Evolutionary conservation across 768 basidiomycete species (phyloP).

Genomic region (Mycena sanguinolenta): DNA sequence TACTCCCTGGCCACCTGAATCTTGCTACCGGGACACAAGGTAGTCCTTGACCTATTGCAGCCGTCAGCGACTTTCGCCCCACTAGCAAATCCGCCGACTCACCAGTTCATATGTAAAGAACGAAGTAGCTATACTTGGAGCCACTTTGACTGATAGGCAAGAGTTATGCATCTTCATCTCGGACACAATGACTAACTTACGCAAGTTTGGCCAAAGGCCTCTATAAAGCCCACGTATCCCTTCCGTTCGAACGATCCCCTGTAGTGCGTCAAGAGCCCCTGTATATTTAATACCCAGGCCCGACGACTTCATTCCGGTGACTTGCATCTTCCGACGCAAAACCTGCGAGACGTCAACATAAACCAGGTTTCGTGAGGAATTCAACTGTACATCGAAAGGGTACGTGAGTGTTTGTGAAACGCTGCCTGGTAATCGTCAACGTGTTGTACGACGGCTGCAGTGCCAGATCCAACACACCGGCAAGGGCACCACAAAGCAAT

Average conservation of each 20-base stretch:
- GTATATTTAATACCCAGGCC: slow-evolving; percentile 76
- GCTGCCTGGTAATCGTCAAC: slow-evolving; percentile 63
- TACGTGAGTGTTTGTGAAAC: slow-evolving; percentile 96
- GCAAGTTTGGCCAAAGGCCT: slow-evolving; percentile 90
- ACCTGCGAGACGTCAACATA: slow-evolving; percentile 44
- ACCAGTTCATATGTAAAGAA: slow-evolving; percentile 87
- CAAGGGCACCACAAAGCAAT: slow-evolving; percentile 87
- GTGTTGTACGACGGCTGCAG: slow-evolving; percentile 8
- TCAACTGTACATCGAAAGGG: slow-evolving; percentile 80
- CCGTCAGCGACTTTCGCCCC: neutral
- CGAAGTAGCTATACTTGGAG: slow-evolving; percentile 89
- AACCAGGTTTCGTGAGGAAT: too few relatives aligned
- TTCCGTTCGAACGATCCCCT: slow-evolving; percentile 76
- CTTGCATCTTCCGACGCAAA: slow-evolving; percentile 95
- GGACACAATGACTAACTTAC: slow-evolving; percentile 53
- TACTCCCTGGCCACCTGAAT: too few relatives aligned
- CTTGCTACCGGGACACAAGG: slow-evolving; percentile 50
- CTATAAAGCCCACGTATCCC: slow-evolving; percentile 85
- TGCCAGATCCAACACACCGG: slow-evolving; percentile 65
- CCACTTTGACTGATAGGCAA: slow-evolving; percentile 80
- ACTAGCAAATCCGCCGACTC: slow-evolving; percentile 24
- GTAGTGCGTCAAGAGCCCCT: slow-evolving; percentile 85
- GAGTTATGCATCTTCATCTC: slow-evolving; percentile 21
- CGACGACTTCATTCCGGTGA: slow-evolving; percentile 80
- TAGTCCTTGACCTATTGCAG: slow-evolving; percentile 49